Evolutionary conservation across 78 protist species (phyloP), one percentile per base, ranked within the genome.

Genomic region (Planoprotostelium fungivorum): DNA sequence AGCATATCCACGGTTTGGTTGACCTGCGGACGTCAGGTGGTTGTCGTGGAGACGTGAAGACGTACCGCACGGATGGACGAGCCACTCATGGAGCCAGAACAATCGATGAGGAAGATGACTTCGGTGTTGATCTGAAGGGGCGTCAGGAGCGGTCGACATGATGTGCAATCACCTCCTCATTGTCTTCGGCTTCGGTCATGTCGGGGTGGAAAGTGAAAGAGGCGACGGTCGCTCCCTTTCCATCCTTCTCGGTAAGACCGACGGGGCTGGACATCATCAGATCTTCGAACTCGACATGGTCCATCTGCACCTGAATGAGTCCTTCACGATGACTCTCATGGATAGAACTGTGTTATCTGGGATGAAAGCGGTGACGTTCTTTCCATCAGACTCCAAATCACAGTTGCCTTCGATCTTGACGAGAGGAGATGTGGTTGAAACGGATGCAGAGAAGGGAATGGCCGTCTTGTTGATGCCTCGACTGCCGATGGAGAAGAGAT

Each of bases 61-160:
- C 73, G 73, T 51, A 51, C 73, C 34, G 84, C 85, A 31, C 9
- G 28, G 16, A 92, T 92, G 38, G 94, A 38, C 0, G 0, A 31
- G 84, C 94, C 94, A 89, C 63, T 28, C 94, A 92, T 92, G 23
- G 84, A 36, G 0, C 94, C 94, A 34, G 87, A 51, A 73, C 94
- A 92, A 89, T 92, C 94, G 37, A 92, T 16, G 0, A 92, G 29
- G 29, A 92, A 89, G 5, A 92, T 83, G 85, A 86, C 87, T 38
- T 92, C 94, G 1, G 90, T 29, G 35, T 86, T 38, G 73, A 51
- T 51, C 73, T 51, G 73, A 51, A 51, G 16, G 5, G 31, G 16
- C 73, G 73, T 51, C 16, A 51, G 16, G 73, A 51, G 73, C 5
- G 31, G 73, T 25, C 31, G 16, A 51, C 31, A 51, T 51, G 16